phyloP scores from a whole-genome alignment of 129 eudicot genomes.

The Helichrysum umbraculigerum region DNA sequence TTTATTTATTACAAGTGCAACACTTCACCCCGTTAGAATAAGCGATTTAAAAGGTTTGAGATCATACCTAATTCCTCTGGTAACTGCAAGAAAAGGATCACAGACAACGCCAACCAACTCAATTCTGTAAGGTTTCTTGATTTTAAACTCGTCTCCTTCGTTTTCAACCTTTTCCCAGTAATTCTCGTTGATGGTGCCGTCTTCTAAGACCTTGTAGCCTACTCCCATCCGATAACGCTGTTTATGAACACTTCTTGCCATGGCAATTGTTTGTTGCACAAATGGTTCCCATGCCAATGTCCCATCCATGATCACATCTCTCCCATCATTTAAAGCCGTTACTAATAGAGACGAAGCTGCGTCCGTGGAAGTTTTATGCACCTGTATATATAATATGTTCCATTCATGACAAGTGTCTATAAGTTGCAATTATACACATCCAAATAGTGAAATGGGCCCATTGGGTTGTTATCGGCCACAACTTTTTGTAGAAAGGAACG shows the following conservation, averaged over 20 bases:
- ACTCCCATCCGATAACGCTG: conserved; percentile 84
- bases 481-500: too few relatives aligned
- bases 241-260: conserved; percentile 84
- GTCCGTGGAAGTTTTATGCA: conserved; percentile 83
- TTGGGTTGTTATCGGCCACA: not conserved
- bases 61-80: conserved; percentile 82
- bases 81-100: conserved; percentile 92
- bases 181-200: conserved; percentile 61
- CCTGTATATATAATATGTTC: conserved; percentile 36
- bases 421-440: not conserved
- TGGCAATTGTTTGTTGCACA: conserved; percentile 80
- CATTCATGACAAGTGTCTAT: not conserved
- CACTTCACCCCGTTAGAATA: too few relatives aligned
- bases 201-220: conserved; percentile 73
- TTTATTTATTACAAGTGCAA: too few relatives aligned
- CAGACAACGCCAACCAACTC: conserved; percentile 96
- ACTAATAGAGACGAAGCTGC: conserved; percentile 92
- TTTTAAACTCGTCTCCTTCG: conserved; percentile 32
- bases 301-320: conserved; percentile 98
- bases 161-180: conserved; percentile 71
- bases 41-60: conserved; percentile 16
- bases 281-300: conserved; percentile 93
- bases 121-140: conserved; percentile 69
- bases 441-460: not conserved
- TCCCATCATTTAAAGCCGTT: conserved; percentile 86